Base-by-base conservation (phyloP, 2,329 filamentous ascomycete genomes). In the Xylaria polymorpha region DNA sequence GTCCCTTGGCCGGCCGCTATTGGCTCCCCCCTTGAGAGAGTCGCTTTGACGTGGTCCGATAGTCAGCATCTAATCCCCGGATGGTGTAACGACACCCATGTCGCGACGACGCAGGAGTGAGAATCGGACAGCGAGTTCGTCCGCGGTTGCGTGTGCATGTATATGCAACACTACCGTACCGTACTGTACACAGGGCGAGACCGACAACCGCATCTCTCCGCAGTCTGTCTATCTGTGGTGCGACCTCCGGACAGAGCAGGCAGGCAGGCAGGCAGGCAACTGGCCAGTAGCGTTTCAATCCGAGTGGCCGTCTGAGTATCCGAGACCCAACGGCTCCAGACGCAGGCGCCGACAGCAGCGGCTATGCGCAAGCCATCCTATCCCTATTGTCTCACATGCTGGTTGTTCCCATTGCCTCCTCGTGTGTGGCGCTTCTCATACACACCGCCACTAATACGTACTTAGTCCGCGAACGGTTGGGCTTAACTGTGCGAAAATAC, bases 111-210 rank as follows among this genome's bases (percentile, higher is more conserved):
- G 44, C 3, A 48, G 37, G 51, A 59, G 50, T 29, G 25, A 6
- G n/a, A 22, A 61, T 68, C 61, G 43, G 66, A 53, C 25, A 51
- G 62, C 61, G 57, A 58, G 35, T 58, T 25, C 20, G 37, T 41
- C 35, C 53, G 35, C 20, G 51, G 51, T 25, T 25, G 20, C 29
- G 20, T 51, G 43, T 55, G 58, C 14, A 20, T 25, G 44, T n/a
- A n/a, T 12, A n/a, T n/a, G n/a, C n/a, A n/a, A n/a, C n/a, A n/a
- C n/a, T n/a, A n/a, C n/a, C n/a, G n/a, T n/a, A n/a, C n/a, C n/a
- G n/a, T 18, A 32, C 48, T 8, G 12, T 22, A 25, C 25, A 50
- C 5, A 50, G 10, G 32, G 25, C 25, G 25, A 29, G 32, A n/a
- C 55, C 29, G 37, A 37, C 18, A 57, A 35, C 44, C 53, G 44